Percentiles rank a stretch among this genome's conserved stretches.
phyloP scores from a whole-genome alignment of 2,329 filamentous ascomycete genomes.

The Cercospora beticola region DNA sequence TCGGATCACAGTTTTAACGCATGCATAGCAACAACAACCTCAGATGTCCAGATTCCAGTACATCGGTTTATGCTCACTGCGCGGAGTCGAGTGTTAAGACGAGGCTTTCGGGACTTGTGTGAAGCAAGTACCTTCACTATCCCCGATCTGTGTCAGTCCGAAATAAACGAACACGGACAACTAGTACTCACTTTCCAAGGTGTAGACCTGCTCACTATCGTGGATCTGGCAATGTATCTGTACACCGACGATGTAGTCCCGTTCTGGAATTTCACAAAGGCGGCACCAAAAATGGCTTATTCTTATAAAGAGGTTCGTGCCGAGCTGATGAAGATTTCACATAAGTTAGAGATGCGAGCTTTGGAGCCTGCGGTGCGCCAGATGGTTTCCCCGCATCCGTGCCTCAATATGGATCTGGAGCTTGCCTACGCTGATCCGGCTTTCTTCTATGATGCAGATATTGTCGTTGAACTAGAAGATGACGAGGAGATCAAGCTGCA shows the following conservation, averaged over 20 bases:
- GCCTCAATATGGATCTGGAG: conserved; percentile 68
- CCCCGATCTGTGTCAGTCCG: conserved; percentile 61
- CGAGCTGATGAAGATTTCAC: conserved; percentile 85
- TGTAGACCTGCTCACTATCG: conserved; percentile 72
- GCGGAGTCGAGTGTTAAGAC: conserved; percentile 68
- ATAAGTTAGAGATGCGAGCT: conserved; percentile 65
- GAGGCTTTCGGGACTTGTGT: conserved; percentile 60
- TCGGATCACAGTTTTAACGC: conserved; percentile 48
- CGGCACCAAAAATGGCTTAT: conserved; percentile 63
- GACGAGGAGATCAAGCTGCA: conserved; percentile 70
- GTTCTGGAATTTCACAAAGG: conserved; percentile 77
- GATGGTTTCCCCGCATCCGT: conserved; percentile 65
- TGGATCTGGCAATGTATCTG: conserved; percentile 76
- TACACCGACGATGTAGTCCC: conserved; percentile 81
- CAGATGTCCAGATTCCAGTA: conserved; percentile 71
- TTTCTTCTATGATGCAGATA: conserved; percentile 79
- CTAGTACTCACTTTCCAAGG: conserved; percentile 64
- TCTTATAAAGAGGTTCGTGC: conserved; percentile 76
- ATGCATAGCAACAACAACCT: conserved; percentile 56
- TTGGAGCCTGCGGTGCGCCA: conserved; percentile 76
- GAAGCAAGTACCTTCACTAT: conserved; percentile 56
- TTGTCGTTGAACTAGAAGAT: conserved; percentile 74
- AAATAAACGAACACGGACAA: conserved; percentile 52
- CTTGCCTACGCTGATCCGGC: conserved; percentile 64
- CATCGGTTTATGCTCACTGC: conserved; percentile 79